These are phyloP conservation scores for Cotoneaster glaucophyllus DNA, from an alignment of 306 rosid genomes.

Conservation along the genomic window DNA sequence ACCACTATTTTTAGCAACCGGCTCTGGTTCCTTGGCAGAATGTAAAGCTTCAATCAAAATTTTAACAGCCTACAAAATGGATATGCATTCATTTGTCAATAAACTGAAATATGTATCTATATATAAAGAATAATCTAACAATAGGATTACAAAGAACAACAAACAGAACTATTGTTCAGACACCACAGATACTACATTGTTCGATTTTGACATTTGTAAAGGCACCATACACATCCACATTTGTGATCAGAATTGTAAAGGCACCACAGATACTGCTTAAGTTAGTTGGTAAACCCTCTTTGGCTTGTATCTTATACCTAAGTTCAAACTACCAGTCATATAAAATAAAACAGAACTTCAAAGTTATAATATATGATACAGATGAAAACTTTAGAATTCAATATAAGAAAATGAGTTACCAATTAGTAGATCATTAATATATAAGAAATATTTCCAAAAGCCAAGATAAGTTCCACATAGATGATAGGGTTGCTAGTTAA, in stretches of 20 bases:
- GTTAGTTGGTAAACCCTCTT: constrained; percentile 5
- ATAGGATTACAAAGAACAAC: not conserved
- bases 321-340: not conserved
- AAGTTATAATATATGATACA: not conserved
- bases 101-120: constrained; percentile 10
- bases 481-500: not conserved
- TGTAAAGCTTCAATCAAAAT: constrained; percentile 73
- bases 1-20: constrained; percentile 59
- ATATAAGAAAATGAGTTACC: not conserved
- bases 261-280: not conserved
- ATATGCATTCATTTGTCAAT: not conserved
- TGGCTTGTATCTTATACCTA: not conserved
- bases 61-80: constrained; percentile 59
- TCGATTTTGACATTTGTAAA: not conserved
- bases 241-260: not conserved
- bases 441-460: not conserved
- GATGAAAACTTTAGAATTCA: not conserved
- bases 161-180: not conserved
- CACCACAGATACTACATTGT: not conserved
- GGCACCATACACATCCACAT: not conserved
- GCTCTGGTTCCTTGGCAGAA: constrained; percentile 72
- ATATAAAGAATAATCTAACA: constrained; percentile 9
- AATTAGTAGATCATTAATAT: not conserved
- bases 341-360: not conserved
- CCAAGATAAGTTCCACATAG: not conserved